Evolutionary conservation across 495 filamentous ascomycete genomes (phyloP).

Genomic region (Clavariopsis aquatica): DNA sequence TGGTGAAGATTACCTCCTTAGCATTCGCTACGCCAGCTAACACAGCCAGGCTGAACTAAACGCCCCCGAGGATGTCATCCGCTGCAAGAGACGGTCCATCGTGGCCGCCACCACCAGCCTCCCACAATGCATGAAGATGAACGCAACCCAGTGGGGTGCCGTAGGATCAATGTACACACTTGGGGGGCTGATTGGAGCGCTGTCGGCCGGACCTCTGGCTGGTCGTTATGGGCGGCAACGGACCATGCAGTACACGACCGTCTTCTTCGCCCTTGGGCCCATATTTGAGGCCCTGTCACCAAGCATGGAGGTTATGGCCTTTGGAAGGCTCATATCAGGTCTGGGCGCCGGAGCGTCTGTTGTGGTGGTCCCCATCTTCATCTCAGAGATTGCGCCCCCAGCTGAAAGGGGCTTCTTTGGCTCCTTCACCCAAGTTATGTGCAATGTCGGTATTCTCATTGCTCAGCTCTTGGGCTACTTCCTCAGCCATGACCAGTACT

Average conservation of each 20-base stretch:
- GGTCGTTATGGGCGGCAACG: slow-evolving; percentile 70
- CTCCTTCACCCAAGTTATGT: slow-evolving; percentile 87
- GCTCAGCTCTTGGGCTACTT: slow-evolving; percentile 86
- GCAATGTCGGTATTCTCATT: slow-evolving; percentile 87
- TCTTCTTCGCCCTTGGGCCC: slow-evolving; percentile 77
- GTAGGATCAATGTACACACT: slow-evolving; percentile 90
- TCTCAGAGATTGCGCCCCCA: slow-evolving; percentile 85
- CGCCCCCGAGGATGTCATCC: slow-evolving; percentile 86
- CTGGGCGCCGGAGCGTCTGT: slow-evolving; percentile 82
- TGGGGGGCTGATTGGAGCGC: slow-evolving; percentile 81
- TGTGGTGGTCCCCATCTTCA: slow-evolving; percentile 94
- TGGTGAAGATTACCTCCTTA: slow-evolving; percentile 57
- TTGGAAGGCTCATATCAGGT: slow-evolving; percentile 79
- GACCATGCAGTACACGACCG: slow-evolving; percentile 68
- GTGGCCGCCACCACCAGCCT: slow-evolving; percentile 45
- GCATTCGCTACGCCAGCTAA: slow-evolving; percentile 10
- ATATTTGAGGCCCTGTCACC: slow-evolving; percentile 68
- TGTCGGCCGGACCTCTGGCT: slow-evolving; percentile 72
- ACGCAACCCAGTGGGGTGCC: slow-evolving; percentile 69
- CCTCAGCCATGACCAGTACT: slow-evolving; percentile 71
- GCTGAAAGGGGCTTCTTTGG: slow-evolving; percentile 81
- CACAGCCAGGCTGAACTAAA: slow-evolving; percentile 81
- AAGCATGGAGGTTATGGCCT: slow-evolving; percentile 63
- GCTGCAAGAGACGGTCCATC: slow-evolving; percentile 67
- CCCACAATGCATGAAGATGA: slow-evolving; percentile 84